phyloP scores from a whole-genome alignment of 2,329 filamentous ascomycete genomes.

The Chrysoporthe austroafricana region DNA sequence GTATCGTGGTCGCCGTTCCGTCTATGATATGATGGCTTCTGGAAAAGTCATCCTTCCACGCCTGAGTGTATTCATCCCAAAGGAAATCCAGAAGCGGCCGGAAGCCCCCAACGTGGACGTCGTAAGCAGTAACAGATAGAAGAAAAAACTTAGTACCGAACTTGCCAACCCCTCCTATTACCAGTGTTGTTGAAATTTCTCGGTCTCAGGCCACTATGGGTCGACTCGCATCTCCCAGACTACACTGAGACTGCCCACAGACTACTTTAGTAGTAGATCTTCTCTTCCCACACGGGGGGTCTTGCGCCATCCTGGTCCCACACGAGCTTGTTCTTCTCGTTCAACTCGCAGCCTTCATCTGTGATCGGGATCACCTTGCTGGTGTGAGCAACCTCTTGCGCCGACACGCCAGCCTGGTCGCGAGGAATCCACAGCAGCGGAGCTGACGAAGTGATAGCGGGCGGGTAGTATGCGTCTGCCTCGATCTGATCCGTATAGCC shows the following conservation, averaged over 20 bases:
- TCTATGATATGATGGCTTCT: not conserved
- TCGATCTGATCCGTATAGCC: conserved; percentile 66
- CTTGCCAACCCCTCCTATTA: not conserved
- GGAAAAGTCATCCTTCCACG: conserved; percentile 1
- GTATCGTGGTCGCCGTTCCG: not conserved
- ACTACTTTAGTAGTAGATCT: conserved; percentile 38
- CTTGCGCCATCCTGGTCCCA: conserved; percentile 41
- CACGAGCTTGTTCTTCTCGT: conserved; percentile 64
- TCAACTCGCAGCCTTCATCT: conserved; percentile 73
- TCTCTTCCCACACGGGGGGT: conserved; percentile 43
- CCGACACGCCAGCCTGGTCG: conserved; percentile 73
- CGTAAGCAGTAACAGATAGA: not conserved
- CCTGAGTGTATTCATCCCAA: not conserved
- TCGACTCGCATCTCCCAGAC: not conserved
- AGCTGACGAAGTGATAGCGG: conserved; percentile 63
- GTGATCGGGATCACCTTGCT: conserved; percentile 75
- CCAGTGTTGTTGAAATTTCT: not conserved
- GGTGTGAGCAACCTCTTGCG: conserved; percentile 77
- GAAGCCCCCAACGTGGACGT: conserved; percentile 2
- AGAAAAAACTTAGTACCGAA: not conserved
- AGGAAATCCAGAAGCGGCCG: not conserved
- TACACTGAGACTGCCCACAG: not conserved
- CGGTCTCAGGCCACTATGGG: not conserved
- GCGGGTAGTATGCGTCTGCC: conserved; percentile 73
- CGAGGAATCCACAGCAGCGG: conserved; percentile 85